phyloP scores from a whole-genome alignment of 164 flowering plant genomes.

The Annona cherimola region DNA sequence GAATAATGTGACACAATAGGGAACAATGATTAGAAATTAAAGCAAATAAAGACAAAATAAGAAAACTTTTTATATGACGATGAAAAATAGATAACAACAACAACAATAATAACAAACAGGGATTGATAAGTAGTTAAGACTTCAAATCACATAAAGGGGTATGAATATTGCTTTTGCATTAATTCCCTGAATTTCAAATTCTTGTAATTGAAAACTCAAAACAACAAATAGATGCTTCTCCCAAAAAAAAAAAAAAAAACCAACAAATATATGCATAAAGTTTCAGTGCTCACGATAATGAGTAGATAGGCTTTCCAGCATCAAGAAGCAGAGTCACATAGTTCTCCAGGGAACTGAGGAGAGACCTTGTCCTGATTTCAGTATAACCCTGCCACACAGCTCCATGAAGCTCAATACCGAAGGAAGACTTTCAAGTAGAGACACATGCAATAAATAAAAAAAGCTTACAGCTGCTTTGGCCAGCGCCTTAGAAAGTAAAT shows the following conservation, averaged over 20 bases:
- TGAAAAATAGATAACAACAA: too few relatives aligned
- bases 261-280: not conserved
- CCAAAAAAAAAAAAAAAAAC: not conserved
- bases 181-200: too few relatives aligned
- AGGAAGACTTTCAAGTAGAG: not conserved
- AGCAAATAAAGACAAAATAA: too few relatives aligned
- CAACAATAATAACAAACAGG: too few relatives aligned
- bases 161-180: too few relatives aligned
- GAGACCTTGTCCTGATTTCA: slow-evolving; percentile 82
- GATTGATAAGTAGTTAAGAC: too few relatives aligned
- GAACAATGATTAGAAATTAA: too few relatives aligned
- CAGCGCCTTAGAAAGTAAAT: slow-evolving; percentile 88
- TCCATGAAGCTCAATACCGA: not conserved
- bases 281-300: slow-evolving; percentile 59
- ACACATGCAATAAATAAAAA: not conserved
- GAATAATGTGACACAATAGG: too few relatives aligned
- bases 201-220: too few relatives aligned
- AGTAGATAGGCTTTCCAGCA: slow-evolving; percentile 60
- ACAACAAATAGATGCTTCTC: too few relatives aligned
- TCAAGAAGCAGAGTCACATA: slow-evolving; percentile 73
- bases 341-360: slow-evolving; percentile 73
- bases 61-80: too few relatives aligned
- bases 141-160: too few relatives aligned
- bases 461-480: slow-evolving; percentile 79
- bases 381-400: slow-evolving; percentile 67